Base-by-base conservation (phyloP, 495 filamentous ascomycete species). In the Talaromyces adpressus region DNA sequence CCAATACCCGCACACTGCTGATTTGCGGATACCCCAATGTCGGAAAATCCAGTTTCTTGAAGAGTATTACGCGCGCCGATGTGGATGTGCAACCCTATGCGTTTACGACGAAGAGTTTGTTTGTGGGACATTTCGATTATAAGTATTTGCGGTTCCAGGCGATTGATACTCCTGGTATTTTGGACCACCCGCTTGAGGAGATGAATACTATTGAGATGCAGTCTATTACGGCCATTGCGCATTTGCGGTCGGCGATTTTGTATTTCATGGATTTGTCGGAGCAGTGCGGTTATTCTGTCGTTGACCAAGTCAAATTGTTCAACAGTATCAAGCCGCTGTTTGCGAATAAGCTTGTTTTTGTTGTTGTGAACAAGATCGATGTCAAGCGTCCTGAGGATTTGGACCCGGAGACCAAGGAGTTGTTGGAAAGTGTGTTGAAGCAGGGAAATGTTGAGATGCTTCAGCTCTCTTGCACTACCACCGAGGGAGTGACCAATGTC, bases 131-230 rank as follows among this genome's bases (percentile, higher is more conserved):
- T 73, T 97, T 98, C 69, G 94, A 98, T 80, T 98, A 97, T 82
- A 96, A 96, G 74, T 98, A 96, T 78, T 83, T 97, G 54, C 88
- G 92, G 56, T 97, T 96, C 80, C 91, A 94, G 74, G 89, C 86
- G 67, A 94, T 91, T 75, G 91, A 84, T 84, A 96, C 84, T 66
- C 93, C 93, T 12, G 94, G 94, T 75, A 96, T 98, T 72, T 81
- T 98, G 62, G 94, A 98, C 71, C 95, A 98, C 73, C 95, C 94
- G 14, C 83, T 98, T 9, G 95, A 98, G 77, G 94, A 98, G 79
- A 98, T 98, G 94, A 98, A 98, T 78, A 97, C 94, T 9, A 98
- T 98, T 73, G 95, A 98, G 76, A 97, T 98, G 93, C 94, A 92
- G 74, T 92, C 89, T 16, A 97, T 98, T 65, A 97, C 93, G 12